A percentile compares a stretch with the other conserved stretches of the same genome.
phyloP scores from a whole-genome alignment of 2,329 filamentous ascomycete genomes.

The Fonsecaea multimorphosa region DNA sequence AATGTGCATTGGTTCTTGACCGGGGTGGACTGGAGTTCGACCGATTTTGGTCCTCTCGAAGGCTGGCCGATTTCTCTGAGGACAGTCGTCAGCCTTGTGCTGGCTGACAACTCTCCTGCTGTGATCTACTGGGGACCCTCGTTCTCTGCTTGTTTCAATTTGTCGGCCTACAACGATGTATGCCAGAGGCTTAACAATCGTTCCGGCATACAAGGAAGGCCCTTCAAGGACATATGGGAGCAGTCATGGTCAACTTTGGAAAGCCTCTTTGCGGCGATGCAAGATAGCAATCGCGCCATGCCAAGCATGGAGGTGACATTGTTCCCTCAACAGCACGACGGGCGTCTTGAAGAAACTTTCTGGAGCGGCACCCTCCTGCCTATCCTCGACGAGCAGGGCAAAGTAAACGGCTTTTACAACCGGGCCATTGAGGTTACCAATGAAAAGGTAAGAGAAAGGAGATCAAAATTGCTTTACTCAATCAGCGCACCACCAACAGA shows the following conservation, averaged over 20 bases:
- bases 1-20: conserved; percentile 47
- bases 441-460: conserved; percentile 46
- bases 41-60: conserved; percentile 55
- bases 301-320: conserved; percentile 16
- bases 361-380: conserved; percentile 58
- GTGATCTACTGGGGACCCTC: conserved; percentile 47
- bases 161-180: conserved; percentile 22
- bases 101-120: conserved; percentile 53
- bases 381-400: conserved; percentile 50
- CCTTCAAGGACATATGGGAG: conserved; percentile 31
- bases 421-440: conserved; percentile 55
- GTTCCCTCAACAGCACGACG: conserved; percentile 39
- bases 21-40: conserved; percentile 56
- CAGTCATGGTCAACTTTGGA: conserved; percentile 25
- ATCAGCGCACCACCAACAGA: conserved; percentile 52
- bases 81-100: conserved; percentile 53
- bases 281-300: conserved; percentile 3
- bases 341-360: conserved; percentile 56
- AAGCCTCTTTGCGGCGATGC: conserved; percentile 19
- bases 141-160: conserved; percentile 28
- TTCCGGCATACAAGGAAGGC: conserved; percentile 21
- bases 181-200: conserved; percentile 11
- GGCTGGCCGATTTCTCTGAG: conserved; percentile 57
- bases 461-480: conserved; percentile 52
- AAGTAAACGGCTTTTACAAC: conserved; percentile 57